A percentile compares a stretch with the other conserved stretches of the same genome.
phyloP scores from a whole-genome alignment of 345 rosid species.

The Fremontodendron californicum region DNA sequence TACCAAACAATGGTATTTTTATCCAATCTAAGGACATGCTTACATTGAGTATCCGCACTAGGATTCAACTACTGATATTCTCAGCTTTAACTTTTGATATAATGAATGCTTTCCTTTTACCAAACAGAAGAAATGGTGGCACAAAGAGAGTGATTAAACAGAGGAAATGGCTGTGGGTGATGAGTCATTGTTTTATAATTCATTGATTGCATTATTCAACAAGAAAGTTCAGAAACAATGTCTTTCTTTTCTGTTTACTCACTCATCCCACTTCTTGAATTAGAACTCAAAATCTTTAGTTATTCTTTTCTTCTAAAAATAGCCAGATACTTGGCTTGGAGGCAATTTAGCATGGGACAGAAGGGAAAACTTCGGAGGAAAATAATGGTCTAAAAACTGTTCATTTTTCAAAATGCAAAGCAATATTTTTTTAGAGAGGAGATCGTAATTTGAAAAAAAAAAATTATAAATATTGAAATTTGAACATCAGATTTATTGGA shows the following conservation, averaged over 20 bases:
- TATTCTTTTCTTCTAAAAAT: neutral
- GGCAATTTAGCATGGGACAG: neutral
- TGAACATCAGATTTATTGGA: too few species aligned
- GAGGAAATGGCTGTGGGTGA: neutral
- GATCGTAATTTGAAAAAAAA: too few species aligned
- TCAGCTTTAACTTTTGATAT: neutral
- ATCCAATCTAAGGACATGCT: too few species aligned
- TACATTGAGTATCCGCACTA: too few species aligned
- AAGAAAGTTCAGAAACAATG: neutral
- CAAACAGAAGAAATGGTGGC: neutral
- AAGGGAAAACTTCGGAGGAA: neutral
- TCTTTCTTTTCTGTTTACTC: neutral
- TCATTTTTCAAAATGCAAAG: neutral
- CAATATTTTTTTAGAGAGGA: neutral
- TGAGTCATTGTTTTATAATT: neutral
- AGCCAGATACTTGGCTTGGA: neutral
- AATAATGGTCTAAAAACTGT: neutral
- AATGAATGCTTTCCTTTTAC: neutral
- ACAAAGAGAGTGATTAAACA: neutral
- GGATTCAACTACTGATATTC: neutral
- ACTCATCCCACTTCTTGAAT: neutral
- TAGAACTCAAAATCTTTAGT: neutral
- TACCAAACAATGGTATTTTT: too few species aligned
- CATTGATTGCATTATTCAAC: neutral
- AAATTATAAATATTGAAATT: too few species aligned